Conservation (phyloP, 306 rosid genomes). For the barrel medic (Medicago truncatula) region DNA sequence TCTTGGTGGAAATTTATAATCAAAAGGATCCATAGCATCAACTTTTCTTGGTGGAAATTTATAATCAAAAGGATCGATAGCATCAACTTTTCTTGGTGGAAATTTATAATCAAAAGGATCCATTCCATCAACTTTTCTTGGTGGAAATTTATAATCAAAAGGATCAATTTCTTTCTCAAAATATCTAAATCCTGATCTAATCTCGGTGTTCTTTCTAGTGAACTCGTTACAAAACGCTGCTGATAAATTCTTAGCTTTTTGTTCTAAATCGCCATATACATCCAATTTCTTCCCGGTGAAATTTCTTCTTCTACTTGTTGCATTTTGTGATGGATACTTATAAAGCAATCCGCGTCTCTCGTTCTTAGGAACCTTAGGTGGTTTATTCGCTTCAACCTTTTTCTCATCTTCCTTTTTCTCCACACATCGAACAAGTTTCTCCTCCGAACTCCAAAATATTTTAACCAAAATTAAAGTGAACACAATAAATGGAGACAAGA, state of each 20-base stretch:
- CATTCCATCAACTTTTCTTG: background rate
- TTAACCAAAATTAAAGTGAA: slow-evolving; percentile 55
- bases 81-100: background rate
- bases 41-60: background rate
- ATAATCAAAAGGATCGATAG: no score
- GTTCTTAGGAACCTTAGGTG: background rate
- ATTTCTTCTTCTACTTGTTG: slow-evolving; percentile 63
- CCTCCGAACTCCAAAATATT: slow-evolving; percentile 81
- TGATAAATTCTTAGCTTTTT: slow-evolving; percentile 37
- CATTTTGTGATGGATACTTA: slow-evolving; percentile 41
- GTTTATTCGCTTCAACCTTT: slow-evolving; percentile 21
- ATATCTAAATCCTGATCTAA: slow-evolving; percentile 17
- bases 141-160: slow-evolving; percentile 15
- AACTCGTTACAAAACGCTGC: slow-evolving; percentile 37
- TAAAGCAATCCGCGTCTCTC: slow-evolving; percentile 37
- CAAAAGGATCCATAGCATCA: background rate
- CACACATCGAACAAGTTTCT: slow-evolving; percentile 24
- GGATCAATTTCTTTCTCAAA: slow-evolving; percentile 30
- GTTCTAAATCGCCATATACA: slow-evolving; percentile 41
- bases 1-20: no score
- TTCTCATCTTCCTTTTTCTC: slow-evolving; percentile 29
- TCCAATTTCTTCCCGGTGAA: slow-evolving; percentile 54
- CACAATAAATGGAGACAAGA: slow-evolving; percentile 67
- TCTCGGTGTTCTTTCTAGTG: background rate
- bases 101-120: no score